Percentiles rank a stretch among this genome's conserved stretches.
Evolutionary conservation across 148 eudicot genomes (phyloP).

Genomic region (Selenicereus undatus): DNA sequence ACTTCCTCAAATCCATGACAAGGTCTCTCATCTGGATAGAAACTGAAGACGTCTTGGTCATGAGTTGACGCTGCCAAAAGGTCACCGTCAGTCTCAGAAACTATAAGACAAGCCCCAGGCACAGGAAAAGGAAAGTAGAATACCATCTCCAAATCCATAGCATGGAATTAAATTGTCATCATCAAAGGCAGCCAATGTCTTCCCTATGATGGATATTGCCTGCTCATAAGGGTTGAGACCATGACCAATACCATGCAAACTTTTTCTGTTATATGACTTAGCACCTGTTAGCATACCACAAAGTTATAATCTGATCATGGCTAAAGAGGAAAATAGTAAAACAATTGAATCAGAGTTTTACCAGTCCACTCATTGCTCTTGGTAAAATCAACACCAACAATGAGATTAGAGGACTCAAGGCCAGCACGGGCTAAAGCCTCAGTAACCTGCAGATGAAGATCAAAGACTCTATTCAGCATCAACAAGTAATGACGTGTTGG

Average conservation of each 20-base stretch:
- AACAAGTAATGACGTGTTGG: neutral
- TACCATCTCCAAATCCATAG: slow-evolving; percentile 99
- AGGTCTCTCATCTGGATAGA: slow-evolving; percentile 60
- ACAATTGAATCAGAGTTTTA: slow-evolving; percentile 21
- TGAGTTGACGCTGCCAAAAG: slow-evolving; percentile 73
- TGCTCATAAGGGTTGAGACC: slow-evolving; percentile 77
- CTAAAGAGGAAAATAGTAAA: neutral
- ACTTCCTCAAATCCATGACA: slow-evolving; percentile 97
- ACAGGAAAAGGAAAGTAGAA: neutral
- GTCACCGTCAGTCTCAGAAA: slow-evolving; percentile 12
- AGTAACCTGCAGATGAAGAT: slow-evolving; percentile 61
- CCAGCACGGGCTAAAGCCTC: slow-evolving; percentile 85
- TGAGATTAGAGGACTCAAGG: slow-evolving; percentile 94
- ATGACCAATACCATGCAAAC: slow-evolving; percentile 80
- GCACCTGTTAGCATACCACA: slow-evolving; percentile 47
- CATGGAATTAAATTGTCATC: slow-evolving; percentile 97
- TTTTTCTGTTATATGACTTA: slow-evolving; percentile 60
- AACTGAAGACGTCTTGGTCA: slow-evolving; percentile 91
- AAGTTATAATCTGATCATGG: slow-evolving; percentile 12
- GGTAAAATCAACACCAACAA: slow-evolving; percentile 91
- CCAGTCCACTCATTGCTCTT: slow-evolving; percentile 99
- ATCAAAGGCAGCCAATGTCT: slow-evolving; percentile 80
- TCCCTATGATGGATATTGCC: slow-evolving; percentile 91
- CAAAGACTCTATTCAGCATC: neutral
- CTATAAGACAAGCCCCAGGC: neutral